A percentile compares a stretch with the other conserved stretches of the same genome.
phyloP scores from a whole-genome alignment of 2,329 filamentous ascomycete genomes.

The Zasmidium cellare region DNA sequence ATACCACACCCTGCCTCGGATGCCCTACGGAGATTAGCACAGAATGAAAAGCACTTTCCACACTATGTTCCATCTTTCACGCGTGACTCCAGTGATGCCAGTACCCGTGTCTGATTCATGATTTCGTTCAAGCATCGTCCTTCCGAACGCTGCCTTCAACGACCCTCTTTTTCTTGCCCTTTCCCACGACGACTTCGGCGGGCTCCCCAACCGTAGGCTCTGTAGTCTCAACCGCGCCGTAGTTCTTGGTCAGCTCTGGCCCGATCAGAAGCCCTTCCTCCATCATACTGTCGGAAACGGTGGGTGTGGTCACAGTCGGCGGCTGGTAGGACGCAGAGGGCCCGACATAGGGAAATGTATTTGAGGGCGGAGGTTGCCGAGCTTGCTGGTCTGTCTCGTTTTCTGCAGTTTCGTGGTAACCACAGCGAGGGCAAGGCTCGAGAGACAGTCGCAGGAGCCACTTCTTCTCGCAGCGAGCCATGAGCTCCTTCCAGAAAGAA shows the following conservation, averaged over 20 bases:
- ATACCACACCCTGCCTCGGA: too few relatives aligned
- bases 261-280: conserved; percentile 17
- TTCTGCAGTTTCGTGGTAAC: neutral
- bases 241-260: conserved; percentile 5
- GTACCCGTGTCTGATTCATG: too few relatives aligned
- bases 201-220: conserved; percentile 11
- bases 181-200: conserved; percentile 13
- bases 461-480: conserved; percentile 11
- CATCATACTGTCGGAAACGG: neutral
- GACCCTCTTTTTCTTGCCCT: conserved; percentile 5
- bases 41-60: too few relatives aligned
- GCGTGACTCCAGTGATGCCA: too few relatives aligned
- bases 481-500: conserved; percentile 15
- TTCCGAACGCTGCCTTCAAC: neutral
- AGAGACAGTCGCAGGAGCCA: neutral
- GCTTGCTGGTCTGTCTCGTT: neutral
- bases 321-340: neutral
- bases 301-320: conserved; percentile 1
- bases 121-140: neutral
- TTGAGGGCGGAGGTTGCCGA: neutral
- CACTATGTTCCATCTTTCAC: neutral
- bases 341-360: neutral
- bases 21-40: too few relatives aligned
- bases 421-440: conserved; percentile 14
- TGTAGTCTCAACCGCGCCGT: conserved; percentile 7